Evolutionary conservation across 2,329 filamentous ascomycete species (phyloP), one percentile per base, ranked within the genome.

Genomic region (Bertia moriformis): DNA sequence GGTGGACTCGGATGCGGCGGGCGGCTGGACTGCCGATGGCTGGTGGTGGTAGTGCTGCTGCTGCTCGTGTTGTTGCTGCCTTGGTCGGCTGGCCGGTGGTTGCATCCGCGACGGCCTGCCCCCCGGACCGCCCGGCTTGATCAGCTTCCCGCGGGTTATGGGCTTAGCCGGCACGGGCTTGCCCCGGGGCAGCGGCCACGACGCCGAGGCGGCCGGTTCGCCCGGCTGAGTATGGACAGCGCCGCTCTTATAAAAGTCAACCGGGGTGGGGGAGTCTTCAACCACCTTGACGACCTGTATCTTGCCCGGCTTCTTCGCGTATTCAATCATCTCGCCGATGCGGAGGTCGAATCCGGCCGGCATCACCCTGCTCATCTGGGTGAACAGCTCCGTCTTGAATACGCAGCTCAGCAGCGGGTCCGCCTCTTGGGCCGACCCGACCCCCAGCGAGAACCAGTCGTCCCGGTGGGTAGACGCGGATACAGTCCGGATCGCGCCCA

Each of bases 251-350:
- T 98, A 98, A 45, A 78, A 73, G 58, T 98, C 91, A 37, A 78
- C 78, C 3, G 69, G 63, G 39, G 81, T 71, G 39, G 78, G 73
- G 0, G 88, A 79, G 54, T 98, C 91, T 60, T 93, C 94, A 43
- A 93, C 54, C 4, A 85, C 84, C 64, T 96, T 96, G 53, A 98
- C 83, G 4, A 77, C 62, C 40, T 89, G 83, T 57, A 85, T 72
- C 65, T 98, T 98, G 40, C 85, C 85, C 1, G 91, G 91, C 61
- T 98, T 98, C 71, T 96, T 98, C 54, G 89, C 88, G 59, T 94
- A 98, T 55, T 94, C 85, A 48, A 98, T 89, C 42, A 69, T 71
- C 19, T 91, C 80, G n/a, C 66, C 75, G 44, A 96, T 81, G 59
- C 83, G 86, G 38, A 96, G 62, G 53, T 78, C 86, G 54, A 93